phyloP scores from a whole-genome alignment of 495 filamentous ascomycete species.

The Physcia stellaris region DNA sequence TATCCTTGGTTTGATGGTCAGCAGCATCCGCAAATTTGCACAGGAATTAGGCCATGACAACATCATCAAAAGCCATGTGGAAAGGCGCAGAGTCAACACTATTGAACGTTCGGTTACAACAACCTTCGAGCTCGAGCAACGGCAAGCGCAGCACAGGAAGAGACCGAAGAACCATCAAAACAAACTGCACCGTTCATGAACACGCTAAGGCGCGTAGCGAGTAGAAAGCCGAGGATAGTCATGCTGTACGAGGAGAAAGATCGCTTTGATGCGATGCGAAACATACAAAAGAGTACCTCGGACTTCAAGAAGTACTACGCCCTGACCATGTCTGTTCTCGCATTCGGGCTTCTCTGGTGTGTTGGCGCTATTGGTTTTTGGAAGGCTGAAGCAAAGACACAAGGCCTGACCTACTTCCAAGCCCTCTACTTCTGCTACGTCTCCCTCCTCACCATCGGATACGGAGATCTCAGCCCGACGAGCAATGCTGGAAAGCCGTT shows the following conservation, averaged over 20 bases:
- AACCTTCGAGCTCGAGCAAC: conserved; percentile 21
- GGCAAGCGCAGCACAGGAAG: conserved; percentile 3
- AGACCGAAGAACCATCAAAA: too few species aligned
- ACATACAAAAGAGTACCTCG: conserved; percentile 52
- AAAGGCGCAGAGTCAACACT: conserved; percentile 41
- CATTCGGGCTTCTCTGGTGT: conserved; percentile 53
- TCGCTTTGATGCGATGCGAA: conserved; percentile 68
- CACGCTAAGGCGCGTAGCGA: conserved; percentile 5
- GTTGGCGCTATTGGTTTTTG: conserved; percentile 71
- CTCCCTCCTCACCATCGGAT: conserved; percentile 76
- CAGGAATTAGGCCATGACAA: conserved; percentile 50
- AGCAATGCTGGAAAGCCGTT: conserved; percentile 68
- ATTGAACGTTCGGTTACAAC: conserved; percentile 39
- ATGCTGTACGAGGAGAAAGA: conserved; percentile 46
- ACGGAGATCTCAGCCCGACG: conserved; percentile 64
- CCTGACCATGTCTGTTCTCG: conserved; percentile 47
- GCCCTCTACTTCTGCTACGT: conserved; percentile 74
- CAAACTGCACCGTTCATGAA: too few species aligned
- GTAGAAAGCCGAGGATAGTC: conserved; percentile 17
- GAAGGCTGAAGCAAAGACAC: conserved; percentile 35
- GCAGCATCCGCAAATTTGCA: conserved; percentile 63
- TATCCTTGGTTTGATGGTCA: conserved; percentile 75
- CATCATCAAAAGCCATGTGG: conserved; percentile 49
- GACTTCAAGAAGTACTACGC: conserved; percentile 55
- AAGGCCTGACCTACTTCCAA: conserved; percentile 61